phyloP scores from a whole-genome alignment of 2,329 filamentous ascomycete species.

The Orbilia brochopaga region DNA sequence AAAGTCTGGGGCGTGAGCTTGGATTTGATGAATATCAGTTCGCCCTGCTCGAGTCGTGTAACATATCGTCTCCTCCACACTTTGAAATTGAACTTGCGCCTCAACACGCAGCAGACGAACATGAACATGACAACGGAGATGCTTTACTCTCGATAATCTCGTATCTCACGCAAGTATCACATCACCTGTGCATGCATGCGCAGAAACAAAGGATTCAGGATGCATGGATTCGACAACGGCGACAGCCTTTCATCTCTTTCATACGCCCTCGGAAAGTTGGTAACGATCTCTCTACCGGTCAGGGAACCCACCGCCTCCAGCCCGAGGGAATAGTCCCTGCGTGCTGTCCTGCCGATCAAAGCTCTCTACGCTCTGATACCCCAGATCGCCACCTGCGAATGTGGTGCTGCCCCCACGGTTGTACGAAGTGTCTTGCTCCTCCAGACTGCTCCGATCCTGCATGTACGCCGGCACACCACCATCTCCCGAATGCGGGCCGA shows the following conservation, averaged over 20 bases:
- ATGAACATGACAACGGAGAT: too few relatives aligned
- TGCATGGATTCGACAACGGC: background rate
- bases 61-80: too few relatives aligned
- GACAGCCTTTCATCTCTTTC: background rate
- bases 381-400: conserved; percentile 33
- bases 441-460: conserved; percentile 43
- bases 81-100: too few relatives aligned
- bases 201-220: too few relatives aligned
- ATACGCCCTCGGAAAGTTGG: background rate
- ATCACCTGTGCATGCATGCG: too few relatives aligned
- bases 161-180: too few relatives aligned
- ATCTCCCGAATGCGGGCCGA: conserved; percentile 20
- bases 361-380: conserved; percentile 40
- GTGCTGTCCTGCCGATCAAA: conserved; percentile 37
- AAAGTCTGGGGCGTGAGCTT: too few relatives aligned
- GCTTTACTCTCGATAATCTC: too few relatives aligned
- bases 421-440: conserved; percentile 45
- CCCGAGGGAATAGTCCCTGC: conserved; percentile 40
- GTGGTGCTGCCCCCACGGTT: background rate
- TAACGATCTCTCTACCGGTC: conserved; percentile 5
- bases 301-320: background rate
- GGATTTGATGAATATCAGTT: too few relatives aligned
- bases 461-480: conserved; percentile 28
- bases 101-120: too few relatives aligned
- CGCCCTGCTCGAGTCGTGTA: too few relatives aligned